These are phyloP conservation scores for Paecilomyces fulvus DNA, from an alignment of 2,329 filamentous ascomycete genomes.

Conservation along the genomic window DNA sequence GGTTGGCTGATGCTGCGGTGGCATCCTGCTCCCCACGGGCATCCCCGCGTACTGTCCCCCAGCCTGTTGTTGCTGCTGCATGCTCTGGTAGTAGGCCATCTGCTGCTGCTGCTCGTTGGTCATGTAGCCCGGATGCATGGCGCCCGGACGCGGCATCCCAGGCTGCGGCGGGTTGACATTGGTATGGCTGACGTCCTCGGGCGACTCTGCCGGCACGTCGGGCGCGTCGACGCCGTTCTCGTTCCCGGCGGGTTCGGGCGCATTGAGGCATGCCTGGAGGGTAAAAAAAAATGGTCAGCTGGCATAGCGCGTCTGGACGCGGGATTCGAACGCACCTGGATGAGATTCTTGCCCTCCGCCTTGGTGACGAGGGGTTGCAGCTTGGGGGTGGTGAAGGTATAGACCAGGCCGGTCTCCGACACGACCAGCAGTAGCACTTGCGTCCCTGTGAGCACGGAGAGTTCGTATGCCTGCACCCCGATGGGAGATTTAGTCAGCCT, in stretches of 20 bases:
- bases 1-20: slow-evolving; percentile 74
- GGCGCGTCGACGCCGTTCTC: slow-evolving; percentile 73
- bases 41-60: slow-evolving; percentile 65
- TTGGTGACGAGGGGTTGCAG: slow-evolving; percentile 96
- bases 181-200: slow-evolving; percentile 73
- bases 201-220: slow-evolving; percentile 70
- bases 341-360: slow-evolving; percentile 97
- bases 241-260: slow-evolving; percentile 77
- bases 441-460: slow-evolving; percentile 94
- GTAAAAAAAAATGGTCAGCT: slow-evolving; percentile 11
- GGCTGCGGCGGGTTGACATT: slow-evolving; percentile 63
- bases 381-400: slow-evolving; percentile 98
- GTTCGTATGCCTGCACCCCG: slow-evolving; percentile 73
- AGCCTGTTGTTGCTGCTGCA: slow-evolving; percentile 59
- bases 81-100: slow-evolving; percentile 74
- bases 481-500: not conserved
- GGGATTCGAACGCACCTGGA: slow-evolving; percentile 65
- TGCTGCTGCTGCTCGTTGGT: slow-evolving; percentile 62
- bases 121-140: slow-evolving; percentile 63
- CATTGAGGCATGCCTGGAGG: slow-evolving; percentile 85
- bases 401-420: slow-evolving; percentile 93
- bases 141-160: slow-evolving; percentile 59
- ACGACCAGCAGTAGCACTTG: slow-evolving; percentile 95
- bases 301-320: not conserved
- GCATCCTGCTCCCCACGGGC: slow-evolving; percentile 69